Evolutionary conservation across 164 flowering plant species (phyloP), one percentile per base, ranked within the genome.

Genomic region (Liriodendron chinense): DNA sequence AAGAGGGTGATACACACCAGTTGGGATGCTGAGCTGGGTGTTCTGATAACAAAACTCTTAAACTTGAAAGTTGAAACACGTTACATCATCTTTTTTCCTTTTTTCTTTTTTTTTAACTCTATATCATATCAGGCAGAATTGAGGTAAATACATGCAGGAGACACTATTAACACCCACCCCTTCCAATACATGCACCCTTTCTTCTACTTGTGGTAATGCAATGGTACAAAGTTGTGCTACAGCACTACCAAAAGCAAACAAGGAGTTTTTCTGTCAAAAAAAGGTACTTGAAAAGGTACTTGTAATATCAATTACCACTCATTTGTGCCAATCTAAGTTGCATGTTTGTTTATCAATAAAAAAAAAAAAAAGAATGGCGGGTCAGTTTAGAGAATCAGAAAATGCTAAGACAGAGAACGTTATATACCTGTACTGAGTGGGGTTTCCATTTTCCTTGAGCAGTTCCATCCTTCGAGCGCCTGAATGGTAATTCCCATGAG

Each of bases 401-500:
- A 9, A 22, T 2, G 22, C 68, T 12, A 65, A 23, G 22, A 22
- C 26, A 65, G 28, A 22, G 22, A 65, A 34, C 43, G 43, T 14
- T 9, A 7, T 64, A 72, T 84, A 94, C 98, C 99, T 94, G 79
- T 75, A 84, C 84, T 34, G 97, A 96, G 10, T 75, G 75, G 6
- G 98, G 95, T 49, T 86, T 89, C 98, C 99, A 94, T 65, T 18
- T 80, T 69, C 76, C 87, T 74, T 74, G 47, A 12, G 3, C 77
- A 0, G 57, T 64, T 68, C 76, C 85, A 9, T 76, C 78, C 76
- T 76, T 84, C 59, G 72, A 53, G 7, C 98, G 94, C 74, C 93
- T 81, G 50, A 86, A 92, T 57, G 99, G 99, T 74, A 90, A 74
- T 75, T 92, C 98, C 97, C 98, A 96, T 9, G 72, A 65, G 0